Evolutionary conservation across 1,284 basidiomycete genomes (phyloP), one percentile per base, ranked within the genome.

Genomic region (Meira miltonrushii): DNA sequence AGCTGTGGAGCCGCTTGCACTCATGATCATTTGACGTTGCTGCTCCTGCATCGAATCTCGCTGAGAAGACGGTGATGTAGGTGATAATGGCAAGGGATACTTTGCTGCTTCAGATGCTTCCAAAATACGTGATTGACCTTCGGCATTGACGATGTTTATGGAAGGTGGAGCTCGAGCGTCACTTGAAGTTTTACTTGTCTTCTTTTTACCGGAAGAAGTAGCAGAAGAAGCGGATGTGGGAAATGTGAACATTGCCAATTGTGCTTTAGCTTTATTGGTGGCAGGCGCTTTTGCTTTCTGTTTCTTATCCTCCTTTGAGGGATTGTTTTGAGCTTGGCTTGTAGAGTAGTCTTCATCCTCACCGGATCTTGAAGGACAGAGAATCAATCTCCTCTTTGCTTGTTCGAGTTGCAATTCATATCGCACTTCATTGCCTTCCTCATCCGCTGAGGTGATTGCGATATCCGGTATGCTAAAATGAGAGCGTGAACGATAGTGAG

Each of bases 401-500:
- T n/a, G 46, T 25, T 48, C 46, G 6, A 72, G 57, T 28, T 63
- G 37, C 23, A 71, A 19, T 50, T 72, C 62, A 39, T 71, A 62
- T 33, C 65, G 25, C 15, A 62, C 48, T 39, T 66, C 47, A n/a
- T 72, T 17, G 2, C 68, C 70, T 10, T 71, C 68, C 23, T 71
- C 69, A 21, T 69, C 69, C 57, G 62, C 62, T 0, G 67, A 57
- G 33, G 70, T 72, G 54, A 72, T 59, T 37, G 68, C 58, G n/a
- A 72, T 68, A 39, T 72, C 70, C 3, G 70, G 70, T 15, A 72
- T 72, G 39, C 62, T 65, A 37, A 72, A 72, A 47, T 72, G 70
- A 1, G 68, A 71, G 23, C 70, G 62, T 9, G 61, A 60, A 4
- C 69, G 62, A 8, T 55, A 55, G 43, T 72, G 60, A 19, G 11